Conservation (phyloP, 2,329 filamentous ascomycete genomes). For the Fusarium pilosicola region DNA sequence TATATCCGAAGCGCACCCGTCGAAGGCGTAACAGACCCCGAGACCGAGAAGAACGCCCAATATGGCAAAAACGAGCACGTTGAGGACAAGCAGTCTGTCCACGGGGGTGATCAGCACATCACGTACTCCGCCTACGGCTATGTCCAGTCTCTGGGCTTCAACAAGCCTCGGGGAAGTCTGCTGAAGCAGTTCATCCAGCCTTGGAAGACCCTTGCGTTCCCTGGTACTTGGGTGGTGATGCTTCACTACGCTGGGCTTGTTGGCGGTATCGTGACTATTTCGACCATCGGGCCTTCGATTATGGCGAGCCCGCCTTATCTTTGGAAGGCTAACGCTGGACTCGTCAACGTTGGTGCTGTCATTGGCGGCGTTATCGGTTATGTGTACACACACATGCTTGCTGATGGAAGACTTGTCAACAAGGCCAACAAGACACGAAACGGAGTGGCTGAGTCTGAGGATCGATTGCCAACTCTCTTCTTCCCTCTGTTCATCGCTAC, state of each 20-base stretch:
- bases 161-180: background rate
- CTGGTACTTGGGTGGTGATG: constrained; percentile 51
- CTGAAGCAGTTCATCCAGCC: constrained; percentile 13
- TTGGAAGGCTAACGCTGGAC: constrained; percentile 48
- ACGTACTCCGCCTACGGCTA: constrained; percentile 8
- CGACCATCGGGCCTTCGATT: constrained; percentile 47
- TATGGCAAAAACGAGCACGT: constrained; percentile 17
- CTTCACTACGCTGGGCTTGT: constrained; percentile 52
- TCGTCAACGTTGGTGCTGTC: constrained; percentile 50
- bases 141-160: constrained; percentile 19
- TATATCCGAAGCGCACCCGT: constrained; percentile 36
- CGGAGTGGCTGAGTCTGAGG: constrained; percentile 48
- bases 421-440: constrained; percentile 35
- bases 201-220: constrained; percentile 39
- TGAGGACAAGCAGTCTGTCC: background rate
- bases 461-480: constrained; percentile 46
- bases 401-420: constrained; percentile 28
- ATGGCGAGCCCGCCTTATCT: constrained; percentile 47
- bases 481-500: constrained; percentile 46
- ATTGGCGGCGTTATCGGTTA: constrained; percentile 46
- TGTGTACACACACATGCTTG: constrained; percentile 41
- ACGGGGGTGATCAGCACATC: background rate
- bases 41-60: constrained; percentile 2
- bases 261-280: constrained; percentile 49
- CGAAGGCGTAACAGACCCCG: background rate